phyloP scores from a whole-genome alignment of 2,329 filamentous ascomycete genomes.

The Lasiodiplodia citricola region DNA sequence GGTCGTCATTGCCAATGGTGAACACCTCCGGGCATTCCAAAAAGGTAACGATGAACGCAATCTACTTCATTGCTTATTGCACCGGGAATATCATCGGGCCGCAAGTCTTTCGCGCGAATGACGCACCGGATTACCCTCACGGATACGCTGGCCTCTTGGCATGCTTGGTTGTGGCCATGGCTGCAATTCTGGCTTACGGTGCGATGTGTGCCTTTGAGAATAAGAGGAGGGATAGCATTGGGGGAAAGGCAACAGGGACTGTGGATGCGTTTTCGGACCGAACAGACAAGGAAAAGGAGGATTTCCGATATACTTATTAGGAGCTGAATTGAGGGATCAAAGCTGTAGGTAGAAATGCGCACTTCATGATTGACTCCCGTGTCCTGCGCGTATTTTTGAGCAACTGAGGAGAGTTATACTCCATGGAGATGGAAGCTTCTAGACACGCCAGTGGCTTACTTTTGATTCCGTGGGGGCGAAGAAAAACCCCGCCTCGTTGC shows the following conservation, averaged over 20 bases:
- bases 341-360: no score
- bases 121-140: conserved; percentile 47
- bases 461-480: no score
- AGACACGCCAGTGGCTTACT: no score
- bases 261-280: conserved; percentile 28
- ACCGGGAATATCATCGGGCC: conserved; percentile 51
- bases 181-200: conserved; percentile 28
- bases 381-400: no score
- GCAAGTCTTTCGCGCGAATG: conserved; percentile 47
- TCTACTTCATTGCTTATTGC: conserved; percentile 48
- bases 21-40: conserved; percentile 48
- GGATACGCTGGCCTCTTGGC: conserved; percentile 29
- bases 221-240: conserved; percentile 21
- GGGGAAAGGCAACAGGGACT: background rate
- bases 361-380: no score
- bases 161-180: conserved; percentile 28
- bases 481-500: no score
- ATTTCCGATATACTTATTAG: conserved; percentile 28
- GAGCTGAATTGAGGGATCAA: background rate
- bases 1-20: conserved; percentile 37
- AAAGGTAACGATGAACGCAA: conserved; percentile 46
- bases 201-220: conserved; percentile 28
- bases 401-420: fast-evolving
- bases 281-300: conserved; percentile 29
- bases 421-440: no score